phyloP scores from a whole-genome alignment of 257 asterid genomes.

The Petunia axillaris region DNA sequence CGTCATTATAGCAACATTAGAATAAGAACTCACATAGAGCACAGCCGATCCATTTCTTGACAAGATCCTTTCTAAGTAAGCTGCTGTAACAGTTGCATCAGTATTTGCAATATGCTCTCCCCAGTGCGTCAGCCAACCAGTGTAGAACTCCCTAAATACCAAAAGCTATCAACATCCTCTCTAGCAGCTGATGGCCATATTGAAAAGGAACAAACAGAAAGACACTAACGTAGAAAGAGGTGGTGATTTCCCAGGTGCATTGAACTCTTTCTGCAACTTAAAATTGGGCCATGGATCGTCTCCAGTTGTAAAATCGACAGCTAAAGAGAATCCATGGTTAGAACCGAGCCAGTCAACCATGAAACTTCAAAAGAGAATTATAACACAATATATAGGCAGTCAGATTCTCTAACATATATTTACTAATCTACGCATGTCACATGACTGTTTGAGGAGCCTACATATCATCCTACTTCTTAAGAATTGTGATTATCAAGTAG shows the following conservation, averaged over 20 bases:
- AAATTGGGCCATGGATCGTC: constrained; percentile 85
- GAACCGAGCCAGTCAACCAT: neutral
- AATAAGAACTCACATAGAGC: constrained; percentile 71
- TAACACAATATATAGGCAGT: neutral
- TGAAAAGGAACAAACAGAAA: constrained; percentile 25
- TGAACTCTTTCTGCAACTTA: constrained; percentile 82
- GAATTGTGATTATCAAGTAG: neutral
- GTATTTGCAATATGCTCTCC: constrained; percentile 84
- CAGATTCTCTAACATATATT: neutral
- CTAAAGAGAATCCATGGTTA: constrained; percentile 42
- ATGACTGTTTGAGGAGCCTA: neutral
- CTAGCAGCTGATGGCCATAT: neutral
- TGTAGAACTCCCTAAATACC: constrained; percentile 80
- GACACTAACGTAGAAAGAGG: constrained; percentile 79
- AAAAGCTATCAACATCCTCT: constrained; percentile 25
- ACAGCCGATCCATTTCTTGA: constrained; percentile 87
- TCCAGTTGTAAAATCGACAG: constrained; percentile 92
- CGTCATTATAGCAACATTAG: constrained; percentile 30
- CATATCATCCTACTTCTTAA: neutral
- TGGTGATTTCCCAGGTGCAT: constrained; percentile 90
- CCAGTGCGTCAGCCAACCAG: constrained; percentile 99
- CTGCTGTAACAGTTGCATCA: constrained; percentile 71
- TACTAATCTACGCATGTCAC: neutral
- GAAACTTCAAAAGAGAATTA: constrained; percentile 24
- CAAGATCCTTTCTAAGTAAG: constrained; percentile 72